These are phyloP conservation scores for Bipolaris sorokiniana DNA, from an alignment of 2,329 filamentous ascomycete genomes.

Conservation along the genomic window DNA sequence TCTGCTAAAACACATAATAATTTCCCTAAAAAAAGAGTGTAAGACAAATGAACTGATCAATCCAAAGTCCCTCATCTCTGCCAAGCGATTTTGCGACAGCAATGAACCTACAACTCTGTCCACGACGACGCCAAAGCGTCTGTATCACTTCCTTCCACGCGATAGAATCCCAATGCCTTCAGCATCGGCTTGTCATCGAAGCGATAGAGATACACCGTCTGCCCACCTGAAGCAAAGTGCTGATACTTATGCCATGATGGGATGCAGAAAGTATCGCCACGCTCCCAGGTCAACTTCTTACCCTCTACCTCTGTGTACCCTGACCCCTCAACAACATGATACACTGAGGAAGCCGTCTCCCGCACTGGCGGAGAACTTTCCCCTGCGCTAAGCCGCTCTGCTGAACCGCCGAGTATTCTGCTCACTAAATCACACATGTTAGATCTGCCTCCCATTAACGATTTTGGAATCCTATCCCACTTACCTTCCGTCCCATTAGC, in stretches of 20 bases:
- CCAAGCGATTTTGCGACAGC: neutral
- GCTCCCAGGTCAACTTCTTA: neutral
- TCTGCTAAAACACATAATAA: neutral
- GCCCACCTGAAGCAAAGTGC: neutral
- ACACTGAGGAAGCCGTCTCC: neutral
- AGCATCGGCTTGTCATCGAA: constrained; percentile 1
- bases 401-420: neutral
- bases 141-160: constrained; percentile 1
- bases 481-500: neutral
- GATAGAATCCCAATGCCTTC: constrained; percentile 1
- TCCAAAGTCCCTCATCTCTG: neutral
- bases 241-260: constrained; percentile 1
- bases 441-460: neutral
- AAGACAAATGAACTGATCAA: neutral
- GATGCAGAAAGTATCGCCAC: constrained; percentile 1
- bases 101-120: neutral
- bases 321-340: neutral
- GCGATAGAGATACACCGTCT: neutral
- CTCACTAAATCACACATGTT: neutral
- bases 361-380: constrained; percentile 1
- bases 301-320: constrained; percentile 1
- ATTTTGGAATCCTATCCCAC: neutral
- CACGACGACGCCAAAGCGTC: neutral
- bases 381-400: neutral
- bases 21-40: neutral